A percentile compares a stretch with the other conserved stretches of the same genome.
phyloP scores from a whole-genome alignment of 345 rosid genomes.

The Populus ilicifolia region DNA sequence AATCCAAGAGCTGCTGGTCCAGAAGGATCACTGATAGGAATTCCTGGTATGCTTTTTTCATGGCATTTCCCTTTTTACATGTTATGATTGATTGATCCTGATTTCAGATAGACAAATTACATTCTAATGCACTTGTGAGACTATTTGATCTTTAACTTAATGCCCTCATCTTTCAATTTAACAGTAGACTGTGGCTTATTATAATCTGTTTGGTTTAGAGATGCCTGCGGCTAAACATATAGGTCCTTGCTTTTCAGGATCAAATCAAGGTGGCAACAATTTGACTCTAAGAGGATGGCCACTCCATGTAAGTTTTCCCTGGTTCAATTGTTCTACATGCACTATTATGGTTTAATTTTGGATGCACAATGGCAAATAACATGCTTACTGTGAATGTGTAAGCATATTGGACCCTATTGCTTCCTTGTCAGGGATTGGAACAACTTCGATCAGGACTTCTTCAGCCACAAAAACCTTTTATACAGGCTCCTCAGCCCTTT shows the following conservation, averaged over 20 bases:
- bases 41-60: constrained; percentile 59
- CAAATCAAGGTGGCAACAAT: constrained; percentile 82
- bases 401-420: constrained; percentile 2
- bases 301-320: constrained; percentile 59
- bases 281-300: constrained; percentile 97
- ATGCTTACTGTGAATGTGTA: background rate
- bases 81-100: constrained; percentile 7
- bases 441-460: constrained; percentile 70
- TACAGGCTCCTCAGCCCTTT: constrained; percentile 85
- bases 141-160: background rate
- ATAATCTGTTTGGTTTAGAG: background rate
- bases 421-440: constrained; percentile 56
- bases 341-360: background rate
- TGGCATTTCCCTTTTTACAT: background rate
- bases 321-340: background rate
- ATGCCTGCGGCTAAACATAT: constrained; percentile 7
- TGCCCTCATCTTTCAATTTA: background rate
- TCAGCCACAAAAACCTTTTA: constrained; percentile 81
- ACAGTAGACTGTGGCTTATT: background rate
- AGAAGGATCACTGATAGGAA: constrained; percentile 87
- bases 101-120: constrained; percentile 2
- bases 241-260: constrained; percentile 45
- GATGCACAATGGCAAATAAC: background rate
- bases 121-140: background rate
- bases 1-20: constrained; percentile 83